Evolutionary conservation across 2,329 filamentous ascomycete species (phyloP), one percentile per base, ranked within the genome.

Genomic region (Aspergillus floridensis): DNA sequence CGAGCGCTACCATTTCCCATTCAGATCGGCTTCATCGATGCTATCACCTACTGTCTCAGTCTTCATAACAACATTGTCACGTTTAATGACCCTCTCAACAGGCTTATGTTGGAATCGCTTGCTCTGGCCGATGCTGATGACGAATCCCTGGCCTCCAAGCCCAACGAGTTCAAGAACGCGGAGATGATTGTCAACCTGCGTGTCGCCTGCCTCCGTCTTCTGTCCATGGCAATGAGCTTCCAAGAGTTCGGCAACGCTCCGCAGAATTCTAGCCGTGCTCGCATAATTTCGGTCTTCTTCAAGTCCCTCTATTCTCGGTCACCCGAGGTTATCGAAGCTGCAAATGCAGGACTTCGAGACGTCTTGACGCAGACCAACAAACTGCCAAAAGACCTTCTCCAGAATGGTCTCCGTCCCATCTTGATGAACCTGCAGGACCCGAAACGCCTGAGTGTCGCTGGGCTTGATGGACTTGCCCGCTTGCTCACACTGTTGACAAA

Each of bases 11-110:
- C 95, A 0, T 99, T 99, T 71, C 84, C 91, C 5, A 93, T 92
- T 2, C 96, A 99, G 77, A 99, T 99, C 66, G 96, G 95, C 4
- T 98, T 96, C 71, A 97, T 99, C 66, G 96, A 99, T 73, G 95
- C 95, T 1, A 92, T 99, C 71, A 96, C 92, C 0, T 99, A 96
- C 75, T 96, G 96, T 71, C 85, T 99, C 79, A 88, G 89, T 58
- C 82, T 99, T 52, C 93, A 96, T 73, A 87, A 89, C 52, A 90
- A 95, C 65, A 93, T 97, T 69, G 87, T 99, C 26, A 86, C 88
- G 7, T 96, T 98, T 73, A 95, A 97, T 65, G 93, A 98, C 53
- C 88, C 93, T 63, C 82, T 98, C 26, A 96, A 95, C 66, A 86
- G 95, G 49, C 81, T 99, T 47, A 83, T 99, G 60, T 90, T 96